A percentile compares a stretch with the other conserved stretches of the same genome.
Conservation (phyloP, 2,329 filamentous ascomycete species). For the Pseudonectria buxi region DNA sequence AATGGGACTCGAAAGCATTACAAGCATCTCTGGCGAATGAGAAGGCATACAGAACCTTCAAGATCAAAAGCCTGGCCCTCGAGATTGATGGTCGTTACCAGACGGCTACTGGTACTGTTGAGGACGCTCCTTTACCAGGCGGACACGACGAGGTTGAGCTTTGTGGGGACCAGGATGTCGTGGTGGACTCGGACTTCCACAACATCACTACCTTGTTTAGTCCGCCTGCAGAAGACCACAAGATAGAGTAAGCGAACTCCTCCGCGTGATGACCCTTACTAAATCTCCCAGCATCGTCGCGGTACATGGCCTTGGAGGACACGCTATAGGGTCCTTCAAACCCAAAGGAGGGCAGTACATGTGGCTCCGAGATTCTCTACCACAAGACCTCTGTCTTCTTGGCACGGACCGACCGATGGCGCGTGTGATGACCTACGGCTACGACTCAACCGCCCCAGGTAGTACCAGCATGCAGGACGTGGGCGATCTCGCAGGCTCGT, state of each 20-base stretch:
- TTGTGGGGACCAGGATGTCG: not conserved
- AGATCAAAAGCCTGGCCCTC: slow-evolving; percentile 1
- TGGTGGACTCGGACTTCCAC: slow-evolving; percentile 2
- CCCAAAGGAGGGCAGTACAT: slow-evolving; percentile 16
- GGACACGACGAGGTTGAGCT: not conserved
- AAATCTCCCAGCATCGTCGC: slow-evolving; percentile 8
- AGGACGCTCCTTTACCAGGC: not conserved
- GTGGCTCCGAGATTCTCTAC: slow-evolving; percentile 25
- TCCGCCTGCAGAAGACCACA: slow-evolving; percentile 1
- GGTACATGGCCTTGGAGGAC: slow-evolving; percentile 16
- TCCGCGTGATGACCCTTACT: not conserved
- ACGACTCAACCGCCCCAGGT: slow-evolving; percentile 11
- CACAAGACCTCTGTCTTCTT: slow-evolving; percentile 9
- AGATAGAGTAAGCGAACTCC: slow-evolving; percentile 3
- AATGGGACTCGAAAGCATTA: slow-evolving; percentile 1
- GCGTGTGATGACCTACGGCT: slow-evolving; percentile 22
- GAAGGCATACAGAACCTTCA: not conserved
- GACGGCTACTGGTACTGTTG: slow-evolving; percentile 3
- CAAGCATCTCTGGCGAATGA: not conserved
- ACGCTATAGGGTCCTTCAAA: slow-evolving; percentile 26
- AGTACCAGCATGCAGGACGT: slow-evolving; percentile 11
- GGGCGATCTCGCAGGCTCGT: slow-evolving; percentile 2
- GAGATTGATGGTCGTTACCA: slow-evolving; percentile 1
- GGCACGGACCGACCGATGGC: slow-evolving; percentile 1
- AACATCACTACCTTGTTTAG: slow-evolving; percentile 4